These are phyloP conservation scores for Fusarium camptoceras DNA, from an alignment of 2,329 filamentous ascomycete genomes.

Conservation along the genomic window DNA sequence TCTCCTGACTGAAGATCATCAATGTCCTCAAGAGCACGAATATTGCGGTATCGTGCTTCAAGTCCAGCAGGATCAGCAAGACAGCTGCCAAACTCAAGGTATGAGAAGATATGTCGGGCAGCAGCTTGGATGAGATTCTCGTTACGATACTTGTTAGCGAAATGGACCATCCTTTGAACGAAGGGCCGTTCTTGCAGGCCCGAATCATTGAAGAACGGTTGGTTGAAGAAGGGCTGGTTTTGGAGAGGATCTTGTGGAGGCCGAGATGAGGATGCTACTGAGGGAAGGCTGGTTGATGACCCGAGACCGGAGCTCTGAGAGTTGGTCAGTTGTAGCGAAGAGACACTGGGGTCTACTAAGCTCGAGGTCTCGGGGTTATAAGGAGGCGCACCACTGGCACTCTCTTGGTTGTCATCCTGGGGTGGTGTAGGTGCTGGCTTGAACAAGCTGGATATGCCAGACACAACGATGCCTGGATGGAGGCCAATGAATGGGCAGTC, in stretches of 20 bases:
- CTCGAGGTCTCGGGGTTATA: constrained; percentile 10
- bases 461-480: constrained; percentile 87
- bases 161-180: constrained; percentile 76
- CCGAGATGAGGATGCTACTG: constrained; percentile 34
- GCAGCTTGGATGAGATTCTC: constrained; percentile 78
- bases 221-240: constrained; percentile 80
- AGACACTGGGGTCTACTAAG: constrained; percentile 24
- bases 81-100: constrained; percentile 84
- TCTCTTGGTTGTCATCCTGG: constrained; percentile 21
- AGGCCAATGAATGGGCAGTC: constrained; percentile 90
- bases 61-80: constrained; percentile 81
- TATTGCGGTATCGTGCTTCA: constrained; percentile 73
- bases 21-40: constrained; percentile 78
- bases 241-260: constrained; percentile 68
- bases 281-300: constrained; percentile 35
- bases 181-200: constrained; percentile 76
- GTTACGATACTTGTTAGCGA: constrained; percentile 80
- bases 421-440: constrained; percentile 54
- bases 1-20: constrained; percentile 61
- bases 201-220: constrained; percentile 80
- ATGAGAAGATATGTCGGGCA: constrained; percentile 79
- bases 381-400: constrained; percentile 1
- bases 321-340: constrained; percentile 36
- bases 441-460: constrained; percentile 84
- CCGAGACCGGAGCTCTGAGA: constrained; percentile 32